A percentile compares a stretch with the other conserved stretches of the same genome.
These are phyloP conservation scores for Tolypocladium tundrense DNA, from an alignment of 2,329 filamentous ascomycete genomes.

Conservation along the genomic window DNA sequence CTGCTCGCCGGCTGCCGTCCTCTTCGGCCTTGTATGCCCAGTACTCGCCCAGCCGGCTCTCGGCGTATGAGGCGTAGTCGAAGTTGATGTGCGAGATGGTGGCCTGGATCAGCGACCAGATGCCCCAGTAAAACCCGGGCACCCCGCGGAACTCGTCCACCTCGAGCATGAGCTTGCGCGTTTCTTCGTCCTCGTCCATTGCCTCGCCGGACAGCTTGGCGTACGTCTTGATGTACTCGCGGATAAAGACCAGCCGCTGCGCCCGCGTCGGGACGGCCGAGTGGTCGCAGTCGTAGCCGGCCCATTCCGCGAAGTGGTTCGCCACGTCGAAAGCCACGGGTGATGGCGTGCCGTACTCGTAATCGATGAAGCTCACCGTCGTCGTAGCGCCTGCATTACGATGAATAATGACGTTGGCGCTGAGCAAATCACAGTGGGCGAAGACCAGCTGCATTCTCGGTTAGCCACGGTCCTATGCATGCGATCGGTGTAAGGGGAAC, in stretches of 20 bases:
- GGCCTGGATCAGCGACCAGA: constrained; percentile 92
- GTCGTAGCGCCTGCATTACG: constrained; percentile 22
- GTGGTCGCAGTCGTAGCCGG: constrained; percentile 91
- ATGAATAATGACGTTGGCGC: constrained; percentile 87
- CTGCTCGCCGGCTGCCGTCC: constrained; percentile 46
- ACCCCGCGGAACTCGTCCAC: constrained; percentile 82
- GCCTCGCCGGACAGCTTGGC: constrained; percentile 36
- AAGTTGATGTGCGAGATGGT: constrained; percentile 94
- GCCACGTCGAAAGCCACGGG: constrained; percentile 93
- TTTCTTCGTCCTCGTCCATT: constrained; percentile 49
- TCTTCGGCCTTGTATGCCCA: constrained; percentile 78
- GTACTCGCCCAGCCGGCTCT: constrained; percentile 79
- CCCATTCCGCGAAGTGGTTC: constrained; percentile 98
- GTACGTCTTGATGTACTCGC: constrained; percentile 73
- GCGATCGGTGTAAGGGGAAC: not conserved
- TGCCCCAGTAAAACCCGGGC: constrained; percentile 84
- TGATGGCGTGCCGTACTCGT: constrained; percentile 92
- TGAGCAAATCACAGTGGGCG: constrained; percentile 90
- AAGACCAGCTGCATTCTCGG: constrained; percentile 59
- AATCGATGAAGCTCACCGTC: constrained; percentile 77
- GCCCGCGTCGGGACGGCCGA: constrained; percentile 66
- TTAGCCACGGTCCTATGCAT: constrained; percentile 5
- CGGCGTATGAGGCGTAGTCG: constrained; percentile 87
- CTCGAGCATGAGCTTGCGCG: constrained; percentile 61
- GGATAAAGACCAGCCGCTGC: constrained; percentile 70